phyloP scores from a whole-genome alignment of 768 basidiomycete species.

The Lactarius psammicola region DNA sequence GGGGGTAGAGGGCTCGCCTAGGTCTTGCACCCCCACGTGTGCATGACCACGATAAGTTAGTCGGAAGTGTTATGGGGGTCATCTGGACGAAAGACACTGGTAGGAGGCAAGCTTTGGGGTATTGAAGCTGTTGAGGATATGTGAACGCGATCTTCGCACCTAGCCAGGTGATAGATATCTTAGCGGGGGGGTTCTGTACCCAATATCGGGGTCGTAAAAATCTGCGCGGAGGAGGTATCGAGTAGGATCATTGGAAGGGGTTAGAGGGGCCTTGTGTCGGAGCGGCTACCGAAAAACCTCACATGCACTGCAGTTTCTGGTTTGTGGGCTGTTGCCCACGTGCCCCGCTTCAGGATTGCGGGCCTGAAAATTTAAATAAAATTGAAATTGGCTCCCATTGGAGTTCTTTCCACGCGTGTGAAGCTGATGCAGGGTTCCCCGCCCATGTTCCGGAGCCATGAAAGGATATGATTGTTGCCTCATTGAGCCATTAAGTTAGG shows the following conservation, averaged over 20 bases:
- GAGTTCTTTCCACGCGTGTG: conserved; percentile 13
- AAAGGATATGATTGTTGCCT: conserved; percentile 11
- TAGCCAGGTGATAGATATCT: not conserved
- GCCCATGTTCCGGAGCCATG: conserved; percentile 14
- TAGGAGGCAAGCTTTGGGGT: not conserved
- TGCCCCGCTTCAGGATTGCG: conserved; percentile 15
- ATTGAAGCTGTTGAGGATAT: not conserved
- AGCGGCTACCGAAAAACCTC: conserved; percentile 8
- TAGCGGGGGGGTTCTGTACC: not conserved
- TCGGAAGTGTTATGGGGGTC: not conserved
- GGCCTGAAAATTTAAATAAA: conserved; percentile 13
- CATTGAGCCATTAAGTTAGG: conserved; percentile 11
- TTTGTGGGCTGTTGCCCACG: conserved; percentile 9
- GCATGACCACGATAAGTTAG: not conserved
- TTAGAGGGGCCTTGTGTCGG: conserved; percentile 8
- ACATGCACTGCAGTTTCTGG: not conserved
- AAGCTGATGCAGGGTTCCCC: conserved; percentile 5
- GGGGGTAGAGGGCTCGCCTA: not conserved
- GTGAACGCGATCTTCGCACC: not conserved
- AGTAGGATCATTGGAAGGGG: conserved; percentile 10
- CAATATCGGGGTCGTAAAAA: not conserved
- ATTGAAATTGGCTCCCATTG: conserved; percentile 7
- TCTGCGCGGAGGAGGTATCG: not conserved
- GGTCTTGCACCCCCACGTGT: not conserved
- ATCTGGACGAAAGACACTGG: not conserved